phyloP scores from a whole-genome alignment of 805 yeast species.

The Metschnikowia matae region DNA sequence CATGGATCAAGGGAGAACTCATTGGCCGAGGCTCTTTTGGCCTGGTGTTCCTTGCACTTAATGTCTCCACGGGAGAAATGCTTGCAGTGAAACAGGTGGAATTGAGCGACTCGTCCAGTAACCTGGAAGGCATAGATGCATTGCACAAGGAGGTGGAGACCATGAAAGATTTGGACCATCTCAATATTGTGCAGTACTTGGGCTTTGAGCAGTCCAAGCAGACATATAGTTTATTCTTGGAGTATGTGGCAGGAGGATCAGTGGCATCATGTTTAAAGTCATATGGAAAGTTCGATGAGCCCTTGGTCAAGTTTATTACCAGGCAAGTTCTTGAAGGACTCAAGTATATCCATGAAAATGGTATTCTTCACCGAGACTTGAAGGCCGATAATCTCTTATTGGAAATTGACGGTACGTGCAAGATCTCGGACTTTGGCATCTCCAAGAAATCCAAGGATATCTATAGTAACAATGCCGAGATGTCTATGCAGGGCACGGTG shows the following conservation, averaged over 20 bases:
- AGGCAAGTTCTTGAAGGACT: conserved; percentile 80
- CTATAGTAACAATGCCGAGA: conserved; percentile 85
- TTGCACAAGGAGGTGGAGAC: conserved; percentile 88
- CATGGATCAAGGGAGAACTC: conserved; percentile 96
- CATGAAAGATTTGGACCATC: conserved; percentile 88
- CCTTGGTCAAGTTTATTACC: conserved; percentile 65
- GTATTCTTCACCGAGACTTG: conserved; percentile 88
- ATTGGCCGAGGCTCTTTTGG: conserved; percentile 98
- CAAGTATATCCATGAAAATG: conserved; percentile 80
- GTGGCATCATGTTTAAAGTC: conserved; percentile 80
- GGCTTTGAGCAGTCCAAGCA: conserved; percentile 81
- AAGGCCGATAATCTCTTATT: conserved; percentile 89
- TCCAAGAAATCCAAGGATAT: conserved; percentile 75
- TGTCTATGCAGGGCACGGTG: conserved; percentile 98
- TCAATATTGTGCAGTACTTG: conserved; percentile 90
- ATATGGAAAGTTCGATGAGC: conserved; percentile 83
- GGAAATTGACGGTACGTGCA: conserved; percentile 90
- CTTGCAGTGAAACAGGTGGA: conserved; percentile 96
- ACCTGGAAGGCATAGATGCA: conserved; percentile 69
- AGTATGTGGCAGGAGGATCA: conserved; percentile 97
- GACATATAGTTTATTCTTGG: conserved; percentile 82
- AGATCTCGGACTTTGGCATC: conserved; percentile 95
- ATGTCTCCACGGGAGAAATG: conserved; percentile 97
- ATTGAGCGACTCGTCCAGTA: conserved; percentile 32
- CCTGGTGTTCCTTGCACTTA: conserved; percentile 83